Conservation (phyloP, 805 yeast species). For the Kregervanrija pseudodelftensis region DNA sequence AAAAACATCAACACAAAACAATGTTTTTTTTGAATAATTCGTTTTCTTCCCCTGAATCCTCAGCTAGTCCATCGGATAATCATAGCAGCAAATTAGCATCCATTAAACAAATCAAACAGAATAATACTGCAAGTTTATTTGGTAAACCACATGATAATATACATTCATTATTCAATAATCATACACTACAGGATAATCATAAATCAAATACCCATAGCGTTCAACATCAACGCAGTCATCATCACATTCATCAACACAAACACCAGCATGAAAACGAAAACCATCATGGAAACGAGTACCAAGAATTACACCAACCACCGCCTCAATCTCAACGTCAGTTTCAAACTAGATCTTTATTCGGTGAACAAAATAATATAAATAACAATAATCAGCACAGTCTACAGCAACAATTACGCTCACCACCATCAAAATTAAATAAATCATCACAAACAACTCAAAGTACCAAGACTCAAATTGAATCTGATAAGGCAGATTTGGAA, state of each 20-base stretch:
- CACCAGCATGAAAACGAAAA: not conserved
- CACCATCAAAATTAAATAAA: constrained; percentile 4
- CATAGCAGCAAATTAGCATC: not conserved
- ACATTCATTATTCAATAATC: too few relatives aligned
- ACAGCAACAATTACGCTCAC: not conserved
- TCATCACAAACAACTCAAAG: not conserved
- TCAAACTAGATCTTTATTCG: not conserved
- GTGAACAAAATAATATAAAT: constrained; percentile 1
- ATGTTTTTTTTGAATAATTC: constrained; percentile 3
- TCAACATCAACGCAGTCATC: too few relatives aligned
- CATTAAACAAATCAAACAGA: too few relatives aligned
- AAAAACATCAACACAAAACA: constrained; percentile 3
- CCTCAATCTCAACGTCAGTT: not conserved
- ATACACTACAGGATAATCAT: too few relatives aligned
- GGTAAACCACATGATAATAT: too few relatives aligned
- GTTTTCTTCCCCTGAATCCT: constrained; percentile 6
- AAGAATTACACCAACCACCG: too few relatives aligned
- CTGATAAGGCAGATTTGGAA: not conserved
- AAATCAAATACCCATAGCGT: too few relatives aligned
- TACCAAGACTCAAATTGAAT: too few relatives aligned
- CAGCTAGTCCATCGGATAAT: constrained; percentile 2
- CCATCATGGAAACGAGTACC: not conserved
- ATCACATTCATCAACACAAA: too few relatives aligned
- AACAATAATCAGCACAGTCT: not conserved
- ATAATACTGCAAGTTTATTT: too few relatives aligned